phyloP scores from a whole-genome alignment of 257 asterid species.

The Solanum chmielewskii region DNA sequence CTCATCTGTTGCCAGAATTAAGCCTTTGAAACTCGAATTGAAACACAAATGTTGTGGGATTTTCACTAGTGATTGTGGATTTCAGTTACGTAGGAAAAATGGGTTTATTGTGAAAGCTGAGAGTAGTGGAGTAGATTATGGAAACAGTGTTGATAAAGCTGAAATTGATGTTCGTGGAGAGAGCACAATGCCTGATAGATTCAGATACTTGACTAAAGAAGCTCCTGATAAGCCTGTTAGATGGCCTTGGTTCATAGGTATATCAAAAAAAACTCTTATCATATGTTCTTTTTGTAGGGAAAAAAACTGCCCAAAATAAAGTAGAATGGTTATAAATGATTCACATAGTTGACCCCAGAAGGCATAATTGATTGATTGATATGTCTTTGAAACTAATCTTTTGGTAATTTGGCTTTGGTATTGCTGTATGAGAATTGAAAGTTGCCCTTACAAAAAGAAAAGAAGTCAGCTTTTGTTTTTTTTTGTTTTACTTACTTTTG shows the following conservation, averaged over 20 bases:
- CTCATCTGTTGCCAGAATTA: neutral
- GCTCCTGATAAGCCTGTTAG: slow-evolving; percentile 64
- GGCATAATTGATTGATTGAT: neutral
- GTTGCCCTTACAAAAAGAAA: neutral
- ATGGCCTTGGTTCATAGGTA: slow-evolving; percentile 84
- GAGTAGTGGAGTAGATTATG: slow-evolving; percentile 14
- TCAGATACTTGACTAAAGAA: slow-evolving; percentile 67
- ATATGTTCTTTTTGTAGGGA: too few relatives aligned
- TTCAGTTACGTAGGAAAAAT: slow-evolving; percentile 9
- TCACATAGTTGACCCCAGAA: neutral
- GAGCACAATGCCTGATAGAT: slow-evolving; percentile 83
- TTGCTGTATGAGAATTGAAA: neutral
- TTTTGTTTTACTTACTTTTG: neutral
- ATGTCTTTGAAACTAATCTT: neutral
- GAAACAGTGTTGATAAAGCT: slow-evolving; percentile 9
- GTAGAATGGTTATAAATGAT: neutral
- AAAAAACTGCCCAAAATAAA: neutral
- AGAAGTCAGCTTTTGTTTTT: neutral
- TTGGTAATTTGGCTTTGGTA: neutral
- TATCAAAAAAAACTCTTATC: neutral
- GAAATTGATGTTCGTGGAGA: slow-evolving; percentile 49
- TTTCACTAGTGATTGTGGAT: slow-evolving; percentile 7
- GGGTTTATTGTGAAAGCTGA: slow-evolving; percentile 29
- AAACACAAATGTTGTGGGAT: slow-evolving; percentile 15
- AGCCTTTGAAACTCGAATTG: slow-evolving; percentile 2